Evolutionary conservation across 345 rosid species (phyloP).

Genomic region (Hibiscus mutabilis): DNA sequence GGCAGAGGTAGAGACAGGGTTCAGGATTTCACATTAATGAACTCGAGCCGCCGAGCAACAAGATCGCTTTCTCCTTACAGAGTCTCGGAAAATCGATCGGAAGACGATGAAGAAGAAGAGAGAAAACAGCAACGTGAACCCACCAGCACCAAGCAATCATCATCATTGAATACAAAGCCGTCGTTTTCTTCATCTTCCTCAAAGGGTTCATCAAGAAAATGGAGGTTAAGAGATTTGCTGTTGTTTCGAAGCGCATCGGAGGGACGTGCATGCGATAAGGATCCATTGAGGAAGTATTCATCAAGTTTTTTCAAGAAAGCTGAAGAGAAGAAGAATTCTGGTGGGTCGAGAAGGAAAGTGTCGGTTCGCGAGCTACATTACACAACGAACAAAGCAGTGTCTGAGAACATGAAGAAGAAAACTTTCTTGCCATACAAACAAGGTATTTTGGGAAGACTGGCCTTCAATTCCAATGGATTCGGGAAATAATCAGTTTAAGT

Average conservation of each 20-base stretch:
- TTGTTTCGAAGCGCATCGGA: conserved; percentile 89
- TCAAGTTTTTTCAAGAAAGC: conserved; percentile 41
- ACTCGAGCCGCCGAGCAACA: conserved; percentile 42
- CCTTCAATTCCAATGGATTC: conserved; percentile 38
- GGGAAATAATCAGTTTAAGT: neutral
- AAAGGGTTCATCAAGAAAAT: conserved; percentile 29
- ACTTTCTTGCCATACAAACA: conserved; percentile 89
- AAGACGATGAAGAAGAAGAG: conserved; percentile 39
- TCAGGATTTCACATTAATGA: conserved; percentile 16
- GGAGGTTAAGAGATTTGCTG: conserved; percentile 72
- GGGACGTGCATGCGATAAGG: conserved; percentile 61
- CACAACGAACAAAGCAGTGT: conserved; percentile 66
- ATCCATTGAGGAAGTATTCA: conserved; percentile 39
- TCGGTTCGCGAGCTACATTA: conserved; percentile 88
- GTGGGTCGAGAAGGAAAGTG: conserved; percentile 26
- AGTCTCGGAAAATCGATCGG: conserved; percentile 72
- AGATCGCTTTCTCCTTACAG: conserved; percentile 75
- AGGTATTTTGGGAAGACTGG: conserved; percentile 65
- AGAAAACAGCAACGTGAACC: conserved; percentile 9
- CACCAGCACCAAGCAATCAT: conserved; percentile 6
- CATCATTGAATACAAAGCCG: conserved; percentile 8
- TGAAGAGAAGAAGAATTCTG: conserved; percentile 38
- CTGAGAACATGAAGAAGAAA: conserved; percentile 67
- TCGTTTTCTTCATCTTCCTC: conserved; percentile 7
- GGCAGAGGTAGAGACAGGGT: conserved; percentile 46